Evolutionary conservation across 2,329 filamentous ascomycete genomes (phyloP), one percentile per base, ranked within the genome.

Genomic region (Immersiporthe knoxdaviesiana): DNA sequence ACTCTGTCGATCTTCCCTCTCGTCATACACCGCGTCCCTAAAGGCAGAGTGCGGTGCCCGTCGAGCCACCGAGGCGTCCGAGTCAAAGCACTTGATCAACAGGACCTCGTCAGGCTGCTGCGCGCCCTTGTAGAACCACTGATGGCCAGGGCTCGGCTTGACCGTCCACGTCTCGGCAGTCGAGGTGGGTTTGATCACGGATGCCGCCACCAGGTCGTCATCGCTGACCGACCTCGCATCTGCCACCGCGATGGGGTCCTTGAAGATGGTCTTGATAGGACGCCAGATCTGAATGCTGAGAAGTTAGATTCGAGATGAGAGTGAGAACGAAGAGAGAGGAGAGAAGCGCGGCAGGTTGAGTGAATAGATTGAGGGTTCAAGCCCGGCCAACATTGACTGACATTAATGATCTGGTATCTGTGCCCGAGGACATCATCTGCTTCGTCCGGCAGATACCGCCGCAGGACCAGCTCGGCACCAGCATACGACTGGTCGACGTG

Each of bases 41-140:
- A 77, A 76, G 0, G 75, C 72, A 1, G 74, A 73, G 62, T 77
- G 75, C 16, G 75, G 75, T 24, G 72, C 70, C 1, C 75, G 73
- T 0, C 74, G 65, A 1, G 75, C 72, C 80, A 82, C 0, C 8
- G 62, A 68, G 30, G 41, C 27, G 84, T 81, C 30, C 8, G 71
- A 85, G 76, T 90, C 88, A 74, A 85, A 90, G 74, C 86, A 88
- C 76, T 90, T 90, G 77, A 90, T 87, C 63, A 90, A 73, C 1
- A 87, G 79, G 4, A 86, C 84, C 77, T 90, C 82, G 3, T 84
- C 79, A 0, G 86, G 85, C 0, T 78, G 80, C 73, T 88, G 82
- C 1, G 79, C 80, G 63, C 80, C 80, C 68, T 84, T 80, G 75
- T 85, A 88, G 74, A 83, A 84, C 86, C 86, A 88, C 7, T 32